Base-by-base conservation (phyloP, 2,329 filamentous ascomycete species). In the Aspergillus thermomutatus region DNA sequence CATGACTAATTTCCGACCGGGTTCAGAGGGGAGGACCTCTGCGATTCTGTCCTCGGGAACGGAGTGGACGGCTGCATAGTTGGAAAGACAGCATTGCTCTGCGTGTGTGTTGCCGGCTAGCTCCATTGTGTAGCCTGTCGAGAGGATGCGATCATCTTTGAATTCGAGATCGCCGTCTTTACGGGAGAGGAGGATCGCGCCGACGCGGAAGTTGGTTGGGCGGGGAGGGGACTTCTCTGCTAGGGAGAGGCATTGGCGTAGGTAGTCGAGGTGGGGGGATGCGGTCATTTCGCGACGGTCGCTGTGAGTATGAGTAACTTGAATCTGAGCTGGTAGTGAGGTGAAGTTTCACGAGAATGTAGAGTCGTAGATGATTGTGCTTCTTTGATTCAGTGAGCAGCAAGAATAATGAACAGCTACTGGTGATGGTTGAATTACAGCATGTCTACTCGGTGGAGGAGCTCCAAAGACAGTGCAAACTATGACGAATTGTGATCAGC, bases 81-180 rank as follows among this genome's bases (percentile, higher is more conserved):
- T 97, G 50, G 87, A 75, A 55, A 99, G 82, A 69, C 91, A 96
- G 73, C 89, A 93, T 77, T 99, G 92, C 72, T 99, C 94, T 3
- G 94, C 94, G 70, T 99, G 94, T 0, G 94, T 97, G 77, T 99
- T 99, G 45, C 93, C 94, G 0, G 86, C 82, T 3, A 92, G 85
- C 74, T 99, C 93, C 57, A 97, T 82, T 0, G 94, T 97, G 77
- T 93, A 97, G 54, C 94, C 93, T 1, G 90, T 90, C 0, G 89
- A 84, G 27, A 95, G 80, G 56, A 95, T 79, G 26, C 76, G 71
- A 64, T 86, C 74, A 26, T 72, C 64, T 23, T 58, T 48, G 9
- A 58, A 64, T 47, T 56, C 59, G 48, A 62, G 50, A 49, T 72
- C 65, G 50, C 61, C 54, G 40, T 70, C 63, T 58, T 66, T 64